These are phyloP conservation scores for Pisolithus microcarpus DNA, from an alignment of 768 basidiomycete genomes.

Conservation along the genomic window DNA sequence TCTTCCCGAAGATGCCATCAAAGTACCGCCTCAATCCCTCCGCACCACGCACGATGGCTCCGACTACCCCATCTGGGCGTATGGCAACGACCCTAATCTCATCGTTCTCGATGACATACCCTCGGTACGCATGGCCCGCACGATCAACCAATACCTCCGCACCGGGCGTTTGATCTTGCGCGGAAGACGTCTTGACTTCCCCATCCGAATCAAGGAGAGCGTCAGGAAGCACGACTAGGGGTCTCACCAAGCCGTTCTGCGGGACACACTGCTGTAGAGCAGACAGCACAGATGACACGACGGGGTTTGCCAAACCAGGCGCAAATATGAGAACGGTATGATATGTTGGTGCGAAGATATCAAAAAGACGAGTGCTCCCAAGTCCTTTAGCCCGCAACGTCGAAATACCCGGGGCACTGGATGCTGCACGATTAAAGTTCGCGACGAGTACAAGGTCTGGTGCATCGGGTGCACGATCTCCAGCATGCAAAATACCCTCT, in stretches of 20 bases:
- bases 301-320: conserved; percentile 2
- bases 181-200: not conserved
- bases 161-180: not conserved
- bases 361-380: not conserved
- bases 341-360: conserved; percentile 2
- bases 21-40: too few relatives aligned
- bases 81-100: too few relatives aligned
- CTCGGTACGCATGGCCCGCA: not conserved
- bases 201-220: not conserved
- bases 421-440: too few relatives aligned
- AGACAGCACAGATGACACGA: not conserved
- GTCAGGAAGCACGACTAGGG: not conserved
- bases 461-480: too few relatives aligned
- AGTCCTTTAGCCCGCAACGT: too few relatives aligned
- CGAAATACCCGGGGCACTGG: too few relatives aligned
- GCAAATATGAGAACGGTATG: conserved; percentile 40
- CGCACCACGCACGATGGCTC: too few relatives aligned
- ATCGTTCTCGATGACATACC: not conserved
- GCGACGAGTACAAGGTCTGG: too few relatives aligned
- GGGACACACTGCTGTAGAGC: not conserved
- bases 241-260: not conserved
- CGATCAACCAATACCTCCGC: not conserved
- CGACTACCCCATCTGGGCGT: too few relatives aligned
- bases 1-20: too few relatives aligned
- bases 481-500: too few relatives aligned